Evolutionary conservation across 495 filamentous ascomycete genomes (phyloP).

Genomic region (Podospora conica): DNA sequence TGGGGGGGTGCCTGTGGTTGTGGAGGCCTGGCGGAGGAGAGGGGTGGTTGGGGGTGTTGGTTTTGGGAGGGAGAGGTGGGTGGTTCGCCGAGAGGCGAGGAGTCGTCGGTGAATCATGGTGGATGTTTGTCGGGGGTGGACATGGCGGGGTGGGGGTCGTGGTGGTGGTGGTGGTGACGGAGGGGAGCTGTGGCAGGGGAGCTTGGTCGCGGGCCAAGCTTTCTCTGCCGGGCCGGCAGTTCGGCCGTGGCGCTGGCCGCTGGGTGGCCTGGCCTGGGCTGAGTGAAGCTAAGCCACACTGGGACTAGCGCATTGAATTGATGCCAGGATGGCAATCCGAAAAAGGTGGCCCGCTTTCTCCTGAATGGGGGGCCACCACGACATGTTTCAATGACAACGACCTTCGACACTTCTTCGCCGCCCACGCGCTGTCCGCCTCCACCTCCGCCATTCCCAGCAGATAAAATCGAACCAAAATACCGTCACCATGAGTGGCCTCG

Average conservation of each 20-base stretch:
- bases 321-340: constrained; percentile 27
- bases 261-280: constrained; percentile 9
- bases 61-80: constrained; percentile 9
- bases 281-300: constrained; percentile 4
- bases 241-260: constrained; percentile 8
- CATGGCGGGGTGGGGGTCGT: constrained; percentile 7
- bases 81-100: constrained; percentile 12
- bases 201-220: not conserved
- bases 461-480: constrained; percentile 2
- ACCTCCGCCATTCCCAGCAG: not conserved
- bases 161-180: not conserved
- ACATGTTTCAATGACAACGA: constrained; percentile 5
- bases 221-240: constrained; percentile 22
- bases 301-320: constrained; percentile 21
- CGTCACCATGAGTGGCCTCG: constrained; percentile 66
- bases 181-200: constrained; percentile 3
- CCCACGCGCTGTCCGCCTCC: not conserved
- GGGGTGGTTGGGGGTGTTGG: too few species aligned
- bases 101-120: constrained; percentile 15
- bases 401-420: not conserved
- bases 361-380: constrained; percentile 15
- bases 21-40: not conserved
- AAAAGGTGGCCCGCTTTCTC: constrained; percentile 27
- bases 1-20: not conserved
- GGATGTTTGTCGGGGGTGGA: not conserved